phyloP scores from a whole-genome alignment of 2,329 filamentous ascomycete species.

The Sporothrix luriei region DNA sequence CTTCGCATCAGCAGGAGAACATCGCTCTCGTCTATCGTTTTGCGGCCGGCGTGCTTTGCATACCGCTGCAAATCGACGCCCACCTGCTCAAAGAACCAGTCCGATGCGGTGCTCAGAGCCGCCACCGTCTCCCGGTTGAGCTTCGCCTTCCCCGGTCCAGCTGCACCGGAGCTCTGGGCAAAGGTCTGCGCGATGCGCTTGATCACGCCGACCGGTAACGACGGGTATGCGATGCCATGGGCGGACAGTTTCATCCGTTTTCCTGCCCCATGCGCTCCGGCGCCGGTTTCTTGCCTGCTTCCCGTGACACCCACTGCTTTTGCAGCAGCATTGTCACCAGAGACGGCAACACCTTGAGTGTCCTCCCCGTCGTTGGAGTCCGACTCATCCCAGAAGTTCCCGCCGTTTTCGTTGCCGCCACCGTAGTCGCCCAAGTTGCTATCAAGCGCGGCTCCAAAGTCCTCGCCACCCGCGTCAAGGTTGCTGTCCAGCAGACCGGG shows the following conservation, averaged over 20 bases:
- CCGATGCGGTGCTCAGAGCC: constrained; percentile 76
- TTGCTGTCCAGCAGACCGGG: background rate
- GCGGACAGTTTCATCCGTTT: constrained; percentile 63
- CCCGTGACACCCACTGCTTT: background rate
- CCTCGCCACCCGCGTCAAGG: background rate
- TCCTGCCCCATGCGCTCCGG: background rate
- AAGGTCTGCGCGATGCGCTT: constrained; percentile 74
- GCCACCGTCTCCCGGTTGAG: constrained; percentile 73
- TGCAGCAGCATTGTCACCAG: background rate
- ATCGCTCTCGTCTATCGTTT: constrained; percentile 83
- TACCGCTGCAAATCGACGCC: constrained; percentile 79
- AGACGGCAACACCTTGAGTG: background rate
- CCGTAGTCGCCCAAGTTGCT: constrained; percentile 28
- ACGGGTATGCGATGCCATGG: constrained; percentile 74
- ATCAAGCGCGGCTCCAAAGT: background rate
- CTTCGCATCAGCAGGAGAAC: constrained; percentile 80
- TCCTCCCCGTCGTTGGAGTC: background rate
- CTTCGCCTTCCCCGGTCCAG: constrained; percentile 63
- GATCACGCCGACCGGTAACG: constrained; percentile 71
- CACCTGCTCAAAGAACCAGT: constrained; percentile 90
- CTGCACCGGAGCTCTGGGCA: constrained; percentile 63
- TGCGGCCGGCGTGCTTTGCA: constrained; percentile 78
- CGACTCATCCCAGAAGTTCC: constrained; percentile 30
- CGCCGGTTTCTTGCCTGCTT: background rate
- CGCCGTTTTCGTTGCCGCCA: constrained; percentile 19